These are phyloP conservation scores for Starmerella floricola DNA, from an alignment of 805 yeast species.

Conservation along the genomic window DNA sequence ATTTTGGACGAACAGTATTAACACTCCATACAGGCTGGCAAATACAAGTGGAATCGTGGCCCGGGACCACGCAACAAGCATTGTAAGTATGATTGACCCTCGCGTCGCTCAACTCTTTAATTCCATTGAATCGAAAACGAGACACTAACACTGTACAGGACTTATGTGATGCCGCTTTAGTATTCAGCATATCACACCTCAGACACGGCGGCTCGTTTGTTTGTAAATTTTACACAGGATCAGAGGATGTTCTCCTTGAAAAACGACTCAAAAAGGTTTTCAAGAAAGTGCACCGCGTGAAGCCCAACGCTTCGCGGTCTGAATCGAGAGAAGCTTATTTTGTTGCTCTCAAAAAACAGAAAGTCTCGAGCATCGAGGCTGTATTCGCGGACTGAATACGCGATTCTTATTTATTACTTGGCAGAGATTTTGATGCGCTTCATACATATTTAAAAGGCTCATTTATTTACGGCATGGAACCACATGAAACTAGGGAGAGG, in stretches of 20 bases:
- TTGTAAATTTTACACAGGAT: conserved; percentile 77
- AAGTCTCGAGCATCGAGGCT: not conserved
- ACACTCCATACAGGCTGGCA: conserved; percentile 84
- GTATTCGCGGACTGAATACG: conserved; percentile 4
- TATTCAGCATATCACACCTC: conserved; percentile 59
- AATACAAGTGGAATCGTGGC: conserved; percentile 76
- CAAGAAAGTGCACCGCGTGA: conserved; percentile 49
- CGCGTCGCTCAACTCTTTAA: not conserved
- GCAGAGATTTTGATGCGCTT: not conserved
- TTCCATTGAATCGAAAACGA: not conserved
- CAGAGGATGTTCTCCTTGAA: conserved; percentile 59
- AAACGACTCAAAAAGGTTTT: conserved; percentile 47
- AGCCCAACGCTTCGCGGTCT: conserved; percentile 68
- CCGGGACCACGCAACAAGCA: conserved; percentile 71
- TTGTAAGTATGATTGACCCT: conserved; percentile 34
- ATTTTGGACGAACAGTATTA: conserved; percentile 53
- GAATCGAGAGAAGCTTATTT: conserved; percentile 79
- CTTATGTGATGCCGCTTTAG: conserved; percentile 79
- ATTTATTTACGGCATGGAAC: not conserved
- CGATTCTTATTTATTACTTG: conserved; percentile 2
- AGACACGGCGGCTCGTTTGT: conserved; percentile 60
- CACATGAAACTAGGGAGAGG: too few species aligned
- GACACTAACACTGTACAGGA: conserved; percentile 34
- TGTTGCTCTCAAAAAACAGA: conserved; percentile 43
- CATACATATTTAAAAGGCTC: not conserved